Evolutionary conservation across 768 basidiomycete species (phyloP), one percentile per base, ranked within the genome.

Genomic region (Gloeophyllum trabeum): DNA sequence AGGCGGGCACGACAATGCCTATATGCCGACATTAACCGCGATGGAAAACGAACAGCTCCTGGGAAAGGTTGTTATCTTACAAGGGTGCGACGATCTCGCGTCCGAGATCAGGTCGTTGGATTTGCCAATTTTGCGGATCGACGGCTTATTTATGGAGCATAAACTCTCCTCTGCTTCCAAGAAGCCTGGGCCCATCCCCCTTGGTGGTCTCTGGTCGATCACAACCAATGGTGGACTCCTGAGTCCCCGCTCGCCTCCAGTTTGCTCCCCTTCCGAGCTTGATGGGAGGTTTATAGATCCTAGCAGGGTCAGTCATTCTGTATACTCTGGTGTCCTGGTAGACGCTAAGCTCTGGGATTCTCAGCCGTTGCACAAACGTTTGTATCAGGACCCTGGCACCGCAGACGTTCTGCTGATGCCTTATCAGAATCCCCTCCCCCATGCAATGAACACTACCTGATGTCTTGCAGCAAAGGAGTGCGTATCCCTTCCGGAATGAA

Each of bases 381-480:
- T 24, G 48, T 43, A 24, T 22, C 18, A 7, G 20, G 25, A 12
- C 16, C 32, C 13, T 40, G 21, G 40, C 3, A 5, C 23, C 43
- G 28, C 40, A 48, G 34, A 49, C 49, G 4, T 19, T 24, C 40
- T 39, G 34, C 26, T n/a, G 32, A 14, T 35, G 43, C 26, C 38
- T 45, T 35, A 42, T 37, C 57, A 88, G 86, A 88, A 61, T 75
- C 70, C 45, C 86, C 86, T 24, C 85, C 86, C 12, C 86, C 86
- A 7, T 88, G 86, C 65, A 89, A 88, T 51, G 84, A 88, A 60
- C 73, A 77, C 54, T 89, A 89, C 59, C 61, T 88, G 51, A 84
- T 87, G 79, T 69, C 69, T 32, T 88, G 86, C 62, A 81, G 81
- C 43, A 86, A 86, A 67, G 82, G 81, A 22, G 63, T 63, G 28